Conservation (phyloP, 441 rosid genomes). For the Viola pubescens region DNA sequence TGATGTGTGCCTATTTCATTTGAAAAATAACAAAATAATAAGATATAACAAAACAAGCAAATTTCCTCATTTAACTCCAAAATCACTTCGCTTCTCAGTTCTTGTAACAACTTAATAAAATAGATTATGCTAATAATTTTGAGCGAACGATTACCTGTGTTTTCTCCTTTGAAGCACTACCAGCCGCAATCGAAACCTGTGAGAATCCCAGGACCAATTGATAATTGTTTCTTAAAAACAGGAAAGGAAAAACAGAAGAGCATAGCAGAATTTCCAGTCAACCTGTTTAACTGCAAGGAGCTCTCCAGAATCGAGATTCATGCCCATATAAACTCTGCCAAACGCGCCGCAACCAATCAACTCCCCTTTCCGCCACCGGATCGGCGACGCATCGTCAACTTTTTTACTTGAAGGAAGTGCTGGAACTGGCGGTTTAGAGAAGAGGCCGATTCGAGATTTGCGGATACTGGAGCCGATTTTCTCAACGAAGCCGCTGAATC, state of each 20-base stretch:
- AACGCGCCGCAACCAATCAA: conserved; percentile 94
- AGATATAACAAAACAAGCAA: neutral
- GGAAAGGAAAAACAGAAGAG: neutral
- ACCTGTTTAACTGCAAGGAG: conserved; percentile 97
- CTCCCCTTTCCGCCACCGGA: conserved; percentile 96
- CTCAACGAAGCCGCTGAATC: conserved; percentile 65
- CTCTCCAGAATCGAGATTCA: conserved; percentile 99
- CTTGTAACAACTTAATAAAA: neutral
- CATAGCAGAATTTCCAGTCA: neutral
- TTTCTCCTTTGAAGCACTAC: conserved; percentile 84
- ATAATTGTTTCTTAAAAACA: conserved; percentile 3
- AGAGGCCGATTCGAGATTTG: conserved; percentile 67
- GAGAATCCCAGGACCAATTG: neutral
- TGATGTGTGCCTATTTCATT: conserved; percentile 60
- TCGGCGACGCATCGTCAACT: conserved; percentile 49
- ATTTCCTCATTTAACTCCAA: conserved; percentile 1
- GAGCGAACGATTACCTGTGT: conserved; percentile 48
- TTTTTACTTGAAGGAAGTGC: conserved; percentile 20
- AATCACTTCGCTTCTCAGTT: neutral
- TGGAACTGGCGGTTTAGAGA: conserved; percentile 38
- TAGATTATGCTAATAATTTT: neutral
- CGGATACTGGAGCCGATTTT: conserved; percentile 80
- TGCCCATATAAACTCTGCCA: conserved; percentile 97
- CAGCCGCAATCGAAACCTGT: conserved; percentile 80
- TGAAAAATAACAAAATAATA: neutral